phyloP scores from a whole-genome alignment of 1,284 basidiomycete species.

The Neonothopanus nambi region DNA sequence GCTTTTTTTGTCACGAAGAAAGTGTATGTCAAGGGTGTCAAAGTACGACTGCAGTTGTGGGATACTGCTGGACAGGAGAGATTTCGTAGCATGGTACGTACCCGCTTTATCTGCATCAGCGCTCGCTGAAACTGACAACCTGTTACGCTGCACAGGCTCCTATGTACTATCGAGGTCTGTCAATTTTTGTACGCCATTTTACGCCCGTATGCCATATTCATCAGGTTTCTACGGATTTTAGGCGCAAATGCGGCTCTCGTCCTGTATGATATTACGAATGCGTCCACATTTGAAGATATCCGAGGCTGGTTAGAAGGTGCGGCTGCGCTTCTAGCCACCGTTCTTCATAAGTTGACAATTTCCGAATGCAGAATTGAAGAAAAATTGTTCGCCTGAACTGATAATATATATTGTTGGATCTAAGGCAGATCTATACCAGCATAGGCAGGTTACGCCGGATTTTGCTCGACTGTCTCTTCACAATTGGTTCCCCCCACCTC shows the following conservation, averaged over 20 bases:
- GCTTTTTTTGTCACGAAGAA: conserved; percentile 96
- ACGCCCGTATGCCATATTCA: background rate
- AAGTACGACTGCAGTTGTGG: conserved; percentile 88
- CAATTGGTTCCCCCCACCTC: conserved; percentile 80
- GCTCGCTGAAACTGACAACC: too few relatives aligned
- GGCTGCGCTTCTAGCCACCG: conserved; percentile 17
- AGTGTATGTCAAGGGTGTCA: conserved; percentile 83
- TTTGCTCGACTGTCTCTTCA: conserved; percentile 79
- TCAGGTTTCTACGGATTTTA: conserved; percentile 20
- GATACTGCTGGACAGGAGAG: conserved; percentile 98
- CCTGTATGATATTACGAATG: conserved; percentile 96
- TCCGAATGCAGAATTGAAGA: conserved; percentile 72
- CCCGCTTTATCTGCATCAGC: background rate
- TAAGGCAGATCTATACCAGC: conserved; percentile 77
- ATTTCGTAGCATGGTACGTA: conserved; percentile 84
- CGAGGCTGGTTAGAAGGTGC: conserved; percentile 90
- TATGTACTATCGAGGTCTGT: conserved; percentile 91
- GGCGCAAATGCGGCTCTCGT: conserved; percentile 94
- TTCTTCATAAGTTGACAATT: conserved; percentile 14
- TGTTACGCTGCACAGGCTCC: conserved; percentile 67
- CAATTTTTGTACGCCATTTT: conserved; percentile 9
- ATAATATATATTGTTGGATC: conserved; percentile 93
- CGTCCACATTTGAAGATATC: conserved; percentile 87
- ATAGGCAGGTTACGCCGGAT: conserved; percentile 76
- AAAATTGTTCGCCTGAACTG: conserved; percentile 80